Evolutionary conservation across 768 basidiomycete genomes (phyloP), one percentile per base, ranked within the genome.

Genomic region (Tylopilus intermedius): DNA sequence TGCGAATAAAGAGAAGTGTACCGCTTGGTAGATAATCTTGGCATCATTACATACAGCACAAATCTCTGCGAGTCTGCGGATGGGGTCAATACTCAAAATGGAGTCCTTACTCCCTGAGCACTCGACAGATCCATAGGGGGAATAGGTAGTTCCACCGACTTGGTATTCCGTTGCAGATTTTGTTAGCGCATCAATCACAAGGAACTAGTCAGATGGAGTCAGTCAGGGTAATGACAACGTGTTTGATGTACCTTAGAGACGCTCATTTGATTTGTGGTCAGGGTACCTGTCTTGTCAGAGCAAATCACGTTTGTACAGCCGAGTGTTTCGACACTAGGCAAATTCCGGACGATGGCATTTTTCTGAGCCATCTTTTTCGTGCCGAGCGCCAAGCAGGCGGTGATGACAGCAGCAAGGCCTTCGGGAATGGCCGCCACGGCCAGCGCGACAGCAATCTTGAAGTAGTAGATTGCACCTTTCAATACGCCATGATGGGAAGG

Each of bases 281-380:
- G 66, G 32, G 93, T 94, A 45, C 94, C 94, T 24, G 95, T 99
- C 78, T 99, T 99, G 74, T 99, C 95, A 3, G 93, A 94, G 70
- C 95, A 99, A 60, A 99, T 98, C 45, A 99, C 93, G 66, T 96
- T 97, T 40, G 94, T 96, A 74, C 94, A 94, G 1, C 95, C 95
- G 7, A 99, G 77, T 37, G 95, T 98, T 73, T 99, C 95, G 30
- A 99, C 96, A 57, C 89, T 92, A 8, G 95, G 96, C 57, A 99
- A 74, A 69, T 95, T 94, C 62, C 94, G 76, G 49, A 99, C 95
- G 62, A 99, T 99, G 2, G 95, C 95, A 57, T 97, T 96, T 73
- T 94, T 90, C 76, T 96, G 90, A 1, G 95, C 94, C 95, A 99
- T 99, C 72, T 96, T 97, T 76, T 96, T 94, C 15, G 95, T 97